Conservation (phyloP, 1,139 yeast genomes). For the Arxiozyma heterogenica region DNA sequence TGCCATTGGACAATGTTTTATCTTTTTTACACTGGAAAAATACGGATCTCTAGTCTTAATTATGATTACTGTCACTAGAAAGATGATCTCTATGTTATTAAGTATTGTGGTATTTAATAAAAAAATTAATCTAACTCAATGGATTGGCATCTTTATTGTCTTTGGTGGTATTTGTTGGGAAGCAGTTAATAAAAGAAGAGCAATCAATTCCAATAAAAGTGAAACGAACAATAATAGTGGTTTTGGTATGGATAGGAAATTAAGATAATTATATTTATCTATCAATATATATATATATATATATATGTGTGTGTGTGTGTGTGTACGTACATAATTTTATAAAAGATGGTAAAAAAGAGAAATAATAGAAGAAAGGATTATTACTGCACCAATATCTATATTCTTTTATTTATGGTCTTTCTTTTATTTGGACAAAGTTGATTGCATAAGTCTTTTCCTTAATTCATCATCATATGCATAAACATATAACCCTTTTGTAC, state of each 20-base stretch:
- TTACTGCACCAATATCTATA: background rate
- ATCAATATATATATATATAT: background rate
- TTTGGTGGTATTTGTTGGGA: conserved; percentile 75
- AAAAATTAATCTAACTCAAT: conserved; percentile 49
- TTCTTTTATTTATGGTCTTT: background rate
- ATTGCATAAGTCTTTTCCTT: conserved; percentile 26
- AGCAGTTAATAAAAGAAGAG: conserved; percentile 39
- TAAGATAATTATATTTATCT: background rate
- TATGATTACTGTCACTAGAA: conserved; percentile 91
- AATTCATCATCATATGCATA: conserved; percentile 35
- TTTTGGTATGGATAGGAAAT: background rate
- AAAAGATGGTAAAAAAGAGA: background rate
- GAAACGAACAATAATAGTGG: background rate
- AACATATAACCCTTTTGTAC: conserved; percentile 34
- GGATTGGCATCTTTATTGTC: conserved; percentile 71
- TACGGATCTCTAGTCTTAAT: conserved; percentile 80
- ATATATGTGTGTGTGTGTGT: background rate
- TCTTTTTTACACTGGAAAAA: conserved; percentile 70
- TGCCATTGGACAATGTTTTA: conserved; percentile 85
- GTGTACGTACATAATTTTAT: background rate
- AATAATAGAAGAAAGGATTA: no score
- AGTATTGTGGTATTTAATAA: conserved; percentile 86
- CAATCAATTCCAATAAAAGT: background rate
- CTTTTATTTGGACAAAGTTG: conserved; percentile 3
- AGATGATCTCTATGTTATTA: conserved; percentile 88